These are phyloP conservation scores for Mollisiaceae sp. DNA, from an alignment of 2,329 filamentous ascomycete species.

Conservation along the genomic window DNA sequence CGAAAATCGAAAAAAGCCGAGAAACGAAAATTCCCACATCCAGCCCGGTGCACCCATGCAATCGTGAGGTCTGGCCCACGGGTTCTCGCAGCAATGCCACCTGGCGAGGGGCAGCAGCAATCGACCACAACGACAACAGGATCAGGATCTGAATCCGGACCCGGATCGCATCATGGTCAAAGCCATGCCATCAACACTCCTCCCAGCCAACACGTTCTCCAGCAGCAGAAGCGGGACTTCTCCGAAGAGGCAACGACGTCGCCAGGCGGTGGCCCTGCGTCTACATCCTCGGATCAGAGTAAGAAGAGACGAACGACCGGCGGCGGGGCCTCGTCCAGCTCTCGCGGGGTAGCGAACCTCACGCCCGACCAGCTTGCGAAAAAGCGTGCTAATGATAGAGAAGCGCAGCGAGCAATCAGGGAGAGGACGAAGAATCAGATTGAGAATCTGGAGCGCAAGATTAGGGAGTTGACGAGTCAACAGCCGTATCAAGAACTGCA, in stretches of 20 bases:
- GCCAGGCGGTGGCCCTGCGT: constrained; percentile 14
- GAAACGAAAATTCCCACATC: neutral
- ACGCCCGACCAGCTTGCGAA: constrained; percentile 87
- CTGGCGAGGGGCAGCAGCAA: constrained; percentile 23
- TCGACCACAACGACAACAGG: neutral
- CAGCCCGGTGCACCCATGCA: constrained; percentile 18
- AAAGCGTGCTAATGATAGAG: constrained; percentile 90
- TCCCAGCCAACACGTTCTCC: neutral
- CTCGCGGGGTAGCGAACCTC: constrained; percentile 80
- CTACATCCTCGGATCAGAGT: constrained; percentile 27
- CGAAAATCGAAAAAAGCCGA: neutral
- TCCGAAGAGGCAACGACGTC: constrained; percentile 28
- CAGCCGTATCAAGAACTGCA: constrained; percentile 87
- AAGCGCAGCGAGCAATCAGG: constrained; percentile 86
- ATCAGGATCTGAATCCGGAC: neutral
- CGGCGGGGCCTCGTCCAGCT: constrained; percentile 61
- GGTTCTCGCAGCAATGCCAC: constrained; percentile 35
- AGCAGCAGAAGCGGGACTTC: constrained; percentile 31
- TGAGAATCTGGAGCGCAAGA: constrained; percentile 75
- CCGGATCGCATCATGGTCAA: constrained; percentile 1
- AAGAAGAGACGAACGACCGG: constrained; percentile 44
- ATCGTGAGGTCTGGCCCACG: constrained; percentile 19
- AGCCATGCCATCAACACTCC: neutral
- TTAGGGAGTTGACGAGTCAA: constrained; percentile 75
- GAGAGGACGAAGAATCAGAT: constrained; percentile 89